A percentile compares a stretch with the other conserved stretches of the same genome.
Evolutionary conservation across 441 rosid genomes (phyloP).

Genomic region (Populus hybrid): DNA sequence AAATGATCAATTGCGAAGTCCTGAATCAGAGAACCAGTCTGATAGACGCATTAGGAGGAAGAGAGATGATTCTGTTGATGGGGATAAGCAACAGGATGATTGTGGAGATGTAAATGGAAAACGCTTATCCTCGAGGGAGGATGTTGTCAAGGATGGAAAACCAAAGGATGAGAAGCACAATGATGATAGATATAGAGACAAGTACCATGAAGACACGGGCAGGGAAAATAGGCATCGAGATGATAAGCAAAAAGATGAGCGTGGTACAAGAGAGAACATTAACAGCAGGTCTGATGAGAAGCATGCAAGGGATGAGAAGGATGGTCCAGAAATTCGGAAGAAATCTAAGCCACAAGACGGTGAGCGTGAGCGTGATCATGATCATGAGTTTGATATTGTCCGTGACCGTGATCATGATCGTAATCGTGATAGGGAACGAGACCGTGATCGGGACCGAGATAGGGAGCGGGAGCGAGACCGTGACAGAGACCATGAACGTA

Average conservation of each 20-base stretch:
- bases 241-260: conserved; percentile 72
- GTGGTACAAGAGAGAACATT: conserved; percentile 47
- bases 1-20: conserved; percentile 43
- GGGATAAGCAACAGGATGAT: conserved; percentile 61
- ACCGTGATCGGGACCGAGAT: conserved; percentile 22
- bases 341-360: conserved; percentile 55
- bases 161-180: conserved; percentile 64
- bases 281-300: conserved; percentile 61
- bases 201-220: conserved; percentile 50
- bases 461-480: conserved; percentile 29
- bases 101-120: conserved; percentile 47
- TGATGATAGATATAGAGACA: conserved; percentile 58
- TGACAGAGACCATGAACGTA: conserved; percentile 28
- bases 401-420: conserved; percentile 28
- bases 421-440: conserved; percentile 34
- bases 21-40: conserved; percentile 50
- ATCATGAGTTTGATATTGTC: conserved; percentile 39
- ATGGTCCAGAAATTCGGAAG: conserved; percentile 41
- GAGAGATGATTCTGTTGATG: conserved; percentile 60
- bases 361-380: conserved; percentile 23
- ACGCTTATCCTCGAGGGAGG: conserved; percentile 49
- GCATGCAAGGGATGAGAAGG: conserved; percentile 55
- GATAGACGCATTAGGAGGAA: conserved; percentile 69
- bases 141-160: conserved; percentile 54
- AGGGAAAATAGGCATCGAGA: conserved; percentile 56